Percentiles rank a stretch among this genome's conserved stretches.
phyloP scores from a whole-genome alignment of 495 filamentous ascomycete genomes.

The Trichoderma asperelloides region DNA sequence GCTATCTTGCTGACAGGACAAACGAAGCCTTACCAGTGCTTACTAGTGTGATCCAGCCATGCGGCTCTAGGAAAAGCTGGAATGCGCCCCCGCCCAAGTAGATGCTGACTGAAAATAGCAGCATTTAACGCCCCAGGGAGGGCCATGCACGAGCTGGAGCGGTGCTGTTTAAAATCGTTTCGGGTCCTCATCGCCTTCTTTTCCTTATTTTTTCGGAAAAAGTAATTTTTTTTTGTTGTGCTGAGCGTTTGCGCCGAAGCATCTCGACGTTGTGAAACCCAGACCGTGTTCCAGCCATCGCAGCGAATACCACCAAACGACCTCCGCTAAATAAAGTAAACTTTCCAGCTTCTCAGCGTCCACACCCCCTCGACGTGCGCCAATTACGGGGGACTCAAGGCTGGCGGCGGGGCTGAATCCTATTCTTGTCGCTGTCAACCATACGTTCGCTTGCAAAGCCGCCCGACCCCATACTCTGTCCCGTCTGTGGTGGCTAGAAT shows the following conservation, averaged over 20 bases:
- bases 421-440: background rate
- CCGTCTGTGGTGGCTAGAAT: background rate
- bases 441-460: background rate
- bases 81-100: background rate
- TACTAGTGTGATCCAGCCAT: background rate
- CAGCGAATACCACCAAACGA: background rate
- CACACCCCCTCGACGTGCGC: background rate
- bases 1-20: background rate
- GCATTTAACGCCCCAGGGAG: background rate
- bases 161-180: background rate
- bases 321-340: slow-evolving; percentile 5
- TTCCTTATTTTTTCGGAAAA: too few relatives aligned
- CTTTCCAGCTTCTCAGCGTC: background rate
- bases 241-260: too few relatives aligned
- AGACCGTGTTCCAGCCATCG: too few relatives aligned
- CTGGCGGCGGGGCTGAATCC: slow-evolving; percentile 3
- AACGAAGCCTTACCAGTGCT: background rate
- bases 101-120: background rate
- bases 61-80: slow-evolving; percentile 2
- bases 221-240: too few relatives aligned
- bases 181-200: too few relatives aligned
- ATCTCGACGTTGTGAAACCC: too few relatives aligned
- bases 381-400: background rate
- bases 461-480: background rate
- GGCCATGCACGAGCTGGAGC: background rate